Conservation (phyloP, 495 filamentous ascomycete genomes). For the Tuber microsphaerosporum region DNA sequence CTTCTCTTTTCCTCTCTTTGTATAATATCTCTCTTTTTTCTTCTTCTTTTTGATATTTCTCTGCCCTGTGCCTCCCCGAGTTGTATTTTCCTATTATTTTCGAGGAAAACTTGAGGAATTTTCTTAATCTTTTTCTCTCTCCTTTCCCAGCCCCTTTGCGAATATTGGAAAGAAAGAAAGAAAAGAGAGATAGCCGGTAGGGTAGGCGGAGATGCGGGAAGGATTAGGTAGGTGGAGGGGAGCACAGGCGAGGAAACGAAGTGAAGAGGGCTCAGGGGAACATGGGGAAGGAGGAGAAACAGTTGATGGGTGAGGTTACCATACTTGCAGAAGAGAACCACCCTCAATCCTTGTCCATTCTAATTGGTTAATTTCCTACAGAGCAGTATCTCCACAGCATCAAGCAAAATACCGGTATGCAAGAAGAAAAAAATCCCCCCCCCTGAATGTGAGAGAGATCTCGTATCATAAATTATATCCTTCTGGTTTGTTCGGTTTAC, state of each 20-base stretch:
- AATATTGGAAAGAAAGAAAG: neutral
- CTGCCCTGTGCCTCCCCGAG: neutral
- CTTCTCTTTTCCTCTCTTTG: neutral
- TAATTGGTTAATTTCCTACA: conserved; percentile 3
- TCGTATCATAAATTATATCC: neutral
- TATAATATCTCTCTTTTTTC: neutral
- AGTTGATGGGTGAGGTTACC: neutral
- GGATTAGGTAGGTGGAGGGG: conserved; percentile 6
- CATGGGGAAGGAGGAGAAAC: neutral
- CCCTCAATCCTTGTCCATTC: neutral
- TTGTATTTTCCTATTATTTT: neutral
- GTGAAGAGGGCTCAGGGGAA: conserved; percentile 4
- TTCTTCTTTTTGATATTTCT: neutral
- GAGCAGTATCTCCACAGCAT: neutral
- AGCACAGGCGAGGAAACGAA: neutral
- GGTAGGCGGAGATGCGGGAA: neutral
- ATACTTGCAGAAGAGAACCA: neutral
- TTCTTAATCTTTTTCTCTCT: neutral
- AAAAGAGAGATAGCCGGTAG: neutral
- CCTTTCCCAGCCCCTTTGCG: neutral
- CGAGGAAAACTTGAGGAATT: neutral
- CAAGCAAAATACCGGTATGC: neutral
- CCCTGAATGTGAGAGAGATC: neutral
- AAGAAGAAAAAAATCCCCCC: neutral
- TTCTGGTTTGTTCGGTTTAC: conserved; percentile 1